Conservation (phyloP, 352 stramenopile genomes). For the Thalassiosira mediterranea region DNA sequence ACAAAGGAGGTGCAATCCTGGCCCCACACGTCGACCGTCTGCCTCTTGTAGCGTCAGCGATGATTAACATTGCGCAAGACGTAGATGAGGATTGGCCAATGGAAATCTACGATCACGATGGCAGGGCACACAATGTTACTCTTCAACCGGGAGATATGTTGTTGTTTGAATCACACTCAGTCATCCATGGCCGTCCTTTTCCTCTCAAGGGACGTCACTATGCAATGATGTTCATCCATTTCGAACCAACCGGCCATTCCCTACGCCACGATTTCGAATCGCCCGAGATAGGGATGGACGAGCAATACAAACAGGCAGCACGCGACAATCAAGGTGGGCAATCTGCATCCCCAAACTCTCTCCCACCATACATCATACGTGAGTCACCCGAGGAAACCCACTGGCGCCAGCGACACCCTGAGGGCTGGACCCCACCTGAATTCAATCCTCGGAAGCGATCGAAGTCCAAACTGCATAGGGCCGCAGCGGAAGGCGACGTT, state of each 20-base stretch:
- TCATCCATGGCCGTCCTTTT: conserved; percentile 76
- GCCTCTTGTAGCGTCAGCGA: conserved; percentile 78
- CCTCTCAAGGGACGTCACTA: conserved; percentile 55
- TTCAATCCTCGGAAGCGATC: conserved; percentile 27
- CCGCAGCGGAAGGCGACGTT: conserved; percentile 36
- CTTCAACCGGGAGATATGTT: conserved; percentile 85
- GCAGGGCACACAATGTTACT: conserved; percentile 83
- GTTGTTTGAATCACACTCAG: conserved; percentile 85
- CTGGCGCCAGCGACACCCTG: conserved; percentile 51
- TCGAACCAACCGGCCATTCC: conserved; percentile 74
- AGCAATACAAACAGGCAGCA: conserved; percentile 56
- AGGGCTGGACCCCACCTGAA: conserved; percentile 59
- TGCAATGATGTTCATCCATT: conserved; percentile 81
- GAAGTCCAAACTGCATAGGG: conserved; percentile 25
- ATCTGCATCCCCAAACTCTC: conserved; percentile 15
- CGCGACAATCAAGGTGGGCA: conserved; percentile 26
- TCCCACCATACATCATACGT: conserved; percentile 47
- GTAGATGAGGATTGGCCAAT: conserved; percentile 82
- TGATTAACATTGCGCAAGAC: conserved; percentile 86
- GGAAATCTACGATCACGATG: conserved; percentile 86
- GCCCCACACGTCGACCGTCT: conserved; percentile 82
- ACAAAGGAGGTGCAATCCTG: conserved; percentile 61
- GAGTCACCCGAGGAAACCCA: conserved; percentile 50
- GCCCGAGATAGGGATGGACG: conserved; percentile 14
- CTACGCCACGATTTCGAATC: conserved; percentile 25